These are phyloP conservation scores for Collariella sp. DNA, from an alignment of 495 filamentous ascomycete genomes.

Conservation along the genomic window DNA sequence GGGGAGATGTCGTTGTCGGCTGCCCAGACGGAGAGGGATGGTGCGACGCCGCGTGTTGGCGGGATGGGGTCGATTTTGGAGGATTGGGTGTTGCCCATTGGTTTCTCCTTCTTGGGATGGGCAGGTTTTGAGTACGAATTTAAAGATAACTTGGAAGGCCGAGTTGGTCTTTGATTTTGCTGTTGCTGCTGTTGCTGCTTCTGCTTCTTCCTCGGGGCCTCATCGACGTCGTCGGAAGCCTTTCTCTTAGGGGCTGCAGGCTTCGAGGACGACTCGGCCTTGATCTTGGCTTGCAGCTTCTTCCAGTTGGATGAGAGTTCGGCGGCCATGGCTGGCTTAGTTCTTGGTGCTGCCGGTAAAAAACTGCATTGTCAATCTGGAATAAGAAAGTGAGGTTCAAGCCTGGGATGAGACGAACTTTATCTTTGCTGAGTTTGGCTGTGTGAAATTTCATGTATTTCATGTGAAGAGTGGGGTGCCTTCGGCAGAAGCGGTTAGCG, in stretches of 20 bases:
- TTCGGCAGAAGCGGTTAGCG: background rate
- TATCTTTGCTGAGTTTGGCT: background rate
- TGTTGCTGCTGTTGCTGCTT: background rate
- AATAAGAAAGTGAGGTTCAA: background rate
- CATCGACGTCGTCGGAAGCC: slow-evolving; percentile 17
- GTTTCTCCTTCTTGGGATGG: background rate
- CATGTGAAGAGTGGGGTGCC: background rate
- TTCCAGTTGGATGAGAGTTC: slow-evolving; percentile 62
- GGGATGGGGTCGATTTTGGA: slow-evolving; percentile 24
- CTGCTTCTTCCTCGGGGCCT: slow-evolving; percentile 8
- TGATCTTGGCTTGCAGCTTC: slow-evolving; percentile 58
- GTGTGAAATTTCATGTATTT: background rate
- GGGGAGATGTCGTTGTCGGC: slow-evolving; percentile 53
- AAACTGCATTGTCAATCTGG: background rate
- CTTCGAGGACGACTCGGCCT: slow-evolving; percentile 39
- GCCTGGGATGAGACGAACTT: background rate
- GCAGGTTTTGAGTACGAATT: background rate
- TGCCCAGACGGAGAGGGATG: slow-evolving; percentile 39
- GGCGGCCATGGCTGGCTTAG: slow-evolving; percentile 23
- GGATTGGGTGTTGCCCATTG: slow-evolving; percentile 34
- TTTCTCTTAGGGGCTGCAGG: slow-evolving; percentile 20
- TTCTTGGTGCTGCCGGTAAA: background rate
- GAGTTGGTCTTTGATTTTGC: background rate
- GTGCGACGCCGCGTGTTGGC: slow-evolving; percentile 20
- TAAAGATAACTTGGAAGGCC: background rate